Evolutionary conservation across 176 grass and related monocot genomes (phyloP).

Genomic region (Oryza punctata): DNA sequence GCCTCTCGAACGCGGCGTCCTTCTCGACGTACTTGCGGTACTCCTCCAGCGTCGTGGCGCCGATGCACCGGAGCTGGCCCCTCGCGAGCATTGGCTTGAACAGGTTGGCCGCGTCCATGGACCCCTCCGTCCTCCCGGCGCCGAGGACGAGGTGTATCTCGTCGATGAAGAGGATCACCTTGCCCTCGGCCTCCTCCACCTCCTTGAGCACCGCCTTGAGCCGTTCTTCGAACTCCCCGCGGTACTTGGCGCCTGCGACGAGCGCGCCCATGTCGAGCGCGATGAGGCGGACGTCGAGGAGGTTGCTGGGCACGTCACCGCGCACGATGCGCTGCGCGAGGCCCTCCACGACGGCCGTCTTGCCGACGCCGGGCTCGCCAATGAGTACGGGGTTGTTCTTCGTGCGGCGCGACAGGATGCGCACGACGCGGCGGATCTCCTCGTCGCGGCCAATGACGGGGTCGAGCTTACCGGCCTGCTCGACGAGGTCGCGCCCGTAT

Average conservation of each 20-base stretch:
- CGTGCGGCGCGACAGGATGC: conserved; percentile 70
- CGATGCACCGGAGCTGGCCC: conserved; percentile 81
- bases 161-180: conserved; percentile 90
- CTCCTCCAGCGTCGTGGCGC: conserved; percentile 81
- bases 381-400: conserved; percentile 93
- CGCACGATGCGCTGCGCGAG: conserved; percentile 76
- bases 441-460: conserved; percentile 76
- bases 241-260: conserved; percentile 81
- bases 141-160: conserved; percentile 88
- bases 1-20: conserved; percentile 75
- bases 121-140: conserved; percentile 70
- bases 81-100: conserved; percentile 90
- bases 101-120: conserved; percentile 85
- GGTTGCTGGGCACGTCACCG: conserved; percentile 79
- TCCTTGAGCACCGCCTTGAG: conserved; percentile 84
- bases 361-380: conserved; percentile 77
- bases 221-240: conserved; percentile 84
- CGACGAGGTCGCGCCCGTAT: conserved; percentile 69
- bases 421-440: conserved; percentile 73
- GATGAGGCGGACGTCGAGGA: conserved; percentile 71
- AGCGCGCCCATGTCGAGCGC: conserved; percentile 85
- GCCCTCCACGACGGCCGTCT: conserved; percentile 80
- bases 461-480: conserved; percentile 68
- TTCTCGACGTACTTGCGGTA: conserved; percentile 90
- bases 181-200: conserved; percentile 69